Percentiles rank a stretch among this genome's conserved stretches.
These are phyloP conservation scores for Sphagnum contortum DNA, from an alignment of 225 moss, liverwort and hornwort genomes.

Conservation along the genomic window DNA sequence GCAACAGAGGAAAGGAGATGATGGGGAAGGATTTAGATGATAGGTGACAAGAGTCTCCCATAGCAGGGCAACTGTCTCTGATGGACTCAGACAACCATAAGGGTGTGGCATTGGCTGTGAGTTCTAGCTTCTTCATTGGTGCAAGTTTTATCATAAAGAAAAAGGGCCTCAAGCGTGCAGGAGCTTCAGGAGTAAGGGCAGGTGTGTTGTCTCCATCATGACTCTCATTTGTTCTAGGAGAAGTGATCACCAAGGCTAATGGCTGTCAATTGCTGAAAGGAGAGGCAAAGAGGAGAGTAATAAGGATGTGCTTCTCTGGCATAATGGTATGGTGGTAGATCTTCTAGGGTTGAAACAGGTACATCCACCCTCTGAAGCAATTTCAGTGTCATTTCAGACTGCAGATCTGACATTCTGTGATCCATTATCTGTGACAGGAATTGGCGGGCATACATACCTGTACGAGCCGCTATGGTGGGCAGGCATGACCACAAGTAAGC, in stretches of 20 bases:
- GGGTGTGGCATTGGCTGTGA: conserved; percentile 94
- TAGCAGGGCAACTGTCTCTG: neutral
- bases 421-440: conserved; percentile 26
- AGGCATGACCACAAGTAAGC: conserved; percentile 84
- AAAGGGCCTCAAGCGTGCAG: conserved; percentile 92
- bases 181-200: conserved; percentile 82
- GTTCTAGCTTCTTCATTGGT: conserved; percentile 98
- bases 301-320: too few relatives aligned
- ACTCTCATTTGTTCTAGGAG: too few relatives aligned
- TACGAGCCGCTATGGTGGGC: conserved; percentile 92
- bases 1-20: neutral
- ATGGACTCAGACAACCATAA: conserved; percentile 90
- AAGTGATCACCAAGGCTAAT: too few relatives aligned
- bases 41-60: conserved; percentile 11
- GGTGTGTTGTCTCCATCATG: conserved; percentile 13
- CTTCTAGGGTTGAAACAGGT: too few relatives aligned
- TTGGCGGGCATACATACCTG: conserved; percentile 78
- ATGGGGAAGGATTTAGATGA: neutral
- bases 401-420: too few relatives aligned
- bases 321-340: too few relatives aligned
- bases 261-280: too few relatives aligned
- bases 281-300: too few relatives aligned
- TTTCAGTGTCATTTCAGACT: too few relatives aligned
- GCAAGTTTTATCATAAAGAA: conserved; percentile 97
- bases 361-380: too few relatives aligned